Percentiles rank a stretch among this genome's conserved stretches.
phyloP scores from a whole-genome alignment of 495 filamentous ascomycete species.

The Hypoxylon lenormandii region DNA sequence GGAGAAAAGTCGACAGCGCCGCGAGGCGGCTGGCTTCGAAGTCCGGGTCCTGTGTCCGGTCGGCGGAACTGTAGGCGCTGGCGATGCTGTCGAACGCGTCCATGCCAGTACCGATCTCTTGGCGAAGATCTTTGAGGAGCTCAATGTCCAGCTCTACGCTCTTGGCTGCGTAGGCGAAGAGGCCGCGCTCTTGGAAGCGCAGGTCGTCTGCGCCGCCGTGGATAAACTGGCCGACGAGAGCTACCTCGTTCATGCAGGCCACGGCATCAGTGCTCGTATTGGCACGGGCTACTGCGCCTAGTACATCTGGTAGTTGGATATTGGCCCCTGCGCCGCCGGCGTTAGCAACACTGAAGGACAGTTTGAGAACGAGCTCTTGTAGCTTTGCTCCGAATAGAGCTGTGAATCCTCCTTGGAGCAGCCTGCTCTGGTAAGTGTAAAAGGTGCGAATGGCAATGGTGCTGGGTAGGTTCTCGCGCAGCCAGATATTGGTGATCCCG shows the following conservation, averaged over 20 bases:
- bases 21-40: constrained; percentile 48
- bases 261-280: constrained; percentile 60
- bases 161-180: constrained; percentile 61
- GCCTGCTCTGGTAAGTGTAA: constrained; percentile 63
- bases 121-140: constrained; percentile 63
- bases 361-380: constrained; percentile 64
- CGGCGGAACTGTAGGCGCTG: constrained; percentile 37
- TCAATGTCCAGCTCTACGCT: constrained; percentile 62
- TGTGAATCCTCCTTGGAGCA: constrained; percentile 64
- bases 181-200: constrained; percentile 61
- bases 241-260: constrained; percentile 59
- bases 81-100: constrained; percentile 62
- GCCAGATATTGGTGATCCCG: constrained; percentile 55
- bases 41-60: constrained; percentile 38
- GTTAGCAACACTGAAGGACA: constrained; percentile 61
- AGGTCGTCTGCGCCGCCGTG: constrained; percentile 54
- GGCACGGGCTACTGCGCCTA: constrained; percentile 62
- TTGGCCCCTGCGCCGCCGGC: constrained; percentile 48
- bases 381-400: constrained; percentile 62
- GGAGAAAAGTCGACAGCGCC: constrained; percentile 59
- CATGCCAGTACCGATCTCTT: constrained; percentile 64
- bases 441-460: constrained; percentile 63
- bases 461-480: constrained; percentile 58
- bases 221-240: constrained; percentile 62
- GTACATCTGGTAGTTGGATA: constrained; percentile 59